Base-by-base conservation (phyloP, 179 eudicot genomes). In the Nepenthes alata region DNA sequence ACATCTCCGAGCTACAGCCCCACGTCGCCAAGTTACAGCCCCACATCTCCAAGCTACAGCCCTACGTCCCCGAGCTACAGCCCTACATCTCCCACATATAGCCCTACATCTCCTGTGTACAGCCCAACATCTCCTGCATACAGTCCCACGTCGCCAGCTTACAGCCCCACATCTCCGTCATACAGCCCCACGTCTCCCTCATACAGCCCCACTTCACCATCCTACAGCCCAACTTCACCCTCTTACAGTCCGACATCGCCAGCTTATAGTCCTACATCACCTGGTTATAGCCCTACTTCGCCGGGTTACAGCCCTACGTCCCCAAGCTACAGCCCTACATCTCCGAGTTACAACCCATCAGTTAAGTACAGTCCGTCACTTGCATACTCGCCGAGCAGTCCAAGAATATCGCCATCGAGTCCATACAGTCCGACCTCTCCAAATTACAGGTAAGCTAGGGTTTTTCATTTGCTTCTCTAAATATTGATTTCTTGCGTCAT, bases 21-120 rank as follows among this genome's bases (percentile, higher is more conserved):
- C 0, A 89, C 97, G 0, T 89, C 97, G 0, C 97, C 97, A 0
- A 77, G 82, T 16, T 93, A 93, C 63, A 84, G 91, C 68, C 98
- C 97, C 0, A 89, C 96, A 0, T 93, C 98, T 0, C 98, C 98
- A 0, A 78, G 81, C 3, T 93, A 89, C 59, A 85, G 95, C 62
- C 99, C 99, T 0, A 94, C 99, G 0, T 89, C 97, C 2, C 97
- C 99, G 0, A 72, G 74, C 0, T 94, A 94, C 62, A 87, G 97
- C 58, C 99, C 99, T 1, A 84, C 95, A 0, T 95, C 97, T 0
- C 97, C 99, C 0, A 77, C 84, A 0, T 95, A 95, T 63, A 94
- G 99, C 69, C 99, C 99, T 0, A 94, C 98, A 0, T 89, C 97
- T 0, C 98, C 95, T 0, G 65, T 85, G 0, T 91, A 91, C 67